phyloP scores from a whole-genome alignment of 225 moss, liverwort and hornwort species.

The Polytrichum commune region DNA sequence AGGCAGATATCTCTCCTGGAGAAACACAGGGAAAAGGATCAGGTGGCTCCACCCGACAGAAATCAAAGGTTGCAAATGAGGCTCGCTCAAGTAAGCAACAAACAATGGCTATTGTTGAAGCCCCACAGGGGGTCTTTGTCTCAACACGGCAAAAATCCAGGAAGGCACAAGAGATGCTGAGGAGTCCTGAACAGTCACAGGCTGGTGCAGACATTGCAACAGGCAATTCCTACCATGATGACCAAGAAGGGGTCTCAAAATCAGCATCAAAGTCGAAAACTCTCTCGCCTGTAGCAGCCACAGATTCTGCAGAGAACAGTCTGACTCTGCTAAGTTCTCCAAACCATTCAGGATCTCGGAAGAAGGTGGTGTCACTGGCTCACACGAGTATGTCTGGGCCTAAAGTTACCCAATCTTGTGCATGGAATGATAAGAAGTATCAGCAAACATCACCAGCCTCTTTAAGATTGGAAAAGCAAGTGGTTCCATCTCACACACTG shows the following conservation, averaged over 20 bases:
- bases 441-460: constrained; percentile 12
- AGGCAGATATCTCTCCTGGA: constrained; percentile 10
- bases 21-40: constrained; percentile 16
- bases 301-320: constrained; percentile 15
- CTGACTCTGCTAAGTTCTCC: constrained; percentile 12
- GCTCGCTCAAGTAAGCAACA: constrained; percentile 13
- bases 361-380: constrained; percentile 7
- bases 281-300: constrained; percentile 4
- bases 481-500: constrained; percentile 11
- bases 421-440: constrained; percentile 18
- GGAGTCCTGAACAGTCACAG: constrained; percentile 17
- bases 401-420: constrained; percentile 15
- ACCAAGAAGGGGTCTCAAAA: constrained; percentile 12
- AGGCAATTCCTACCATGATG: constrained; percentile 10
- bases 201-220: constrained; percentile 14
- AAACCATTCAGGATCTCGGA: constrained; percentile 13
- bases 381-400: background rate
- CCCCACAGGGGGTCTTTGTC: background rate
- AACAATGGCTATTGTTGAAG: constrained; percentile 9
- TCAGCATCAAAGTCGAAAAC: constrained; percentile 6
- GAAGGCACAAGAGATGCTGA: constrained; percentile 11
- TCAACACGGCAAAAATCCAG: constrained; percentile 16
- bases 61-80: constrained; percentile 26
- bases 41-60: constrained; percentile 17
- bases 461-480: constrained; percentile 14